These are phyloP conservation scores for Pistacia vera DNA, from an alignment of 345 rosid genomes.

Conservation along the genomic window DNA sequence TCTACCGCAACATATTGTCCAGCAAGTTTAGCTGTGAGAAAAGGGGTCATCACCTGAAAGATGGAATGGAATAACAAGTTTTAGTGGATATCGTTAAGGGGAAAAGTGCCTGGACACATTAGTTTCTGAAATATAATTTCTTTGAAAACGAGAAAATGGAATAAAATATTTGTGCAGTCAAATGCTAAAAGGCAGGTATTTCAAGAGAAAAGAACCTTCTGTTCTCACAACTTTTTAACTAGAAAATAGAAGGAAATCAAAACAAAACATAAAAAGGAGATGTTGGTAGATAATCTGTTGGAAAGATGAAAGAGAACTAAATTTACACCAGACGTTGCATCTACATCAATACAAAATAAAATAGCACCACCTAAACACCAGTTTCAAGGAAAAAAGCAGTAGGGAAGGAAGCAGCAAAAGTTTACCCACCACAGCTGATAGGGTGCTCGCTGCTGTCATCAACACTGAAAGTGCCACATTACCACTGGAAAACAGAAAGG, in stretches of 20 bases:
- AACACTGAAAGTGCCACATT: slow-evolving; percentile 90
- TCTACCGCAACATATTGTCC: slow-evolving; percentile 87
- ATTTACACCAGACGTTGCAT: background rate
- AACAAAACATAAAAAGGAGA: background rate
- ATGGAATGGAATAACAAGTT: slow-evolving; percentile 10
- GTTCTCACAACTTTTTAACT: background rate
- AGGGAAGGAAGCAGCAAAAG: slow-evolving; percentile 6
- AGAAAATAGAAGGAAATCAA: background rate
- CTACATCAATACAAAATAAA: background rate
- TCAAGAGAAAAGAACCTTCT: background rate
- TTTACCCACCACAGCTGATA: slow-evolving; percentile 82
- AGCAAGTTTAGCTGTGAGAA: slow-evolving; percentile 83
- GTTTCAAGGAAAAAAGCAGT: slow-evolving; percentile 10
- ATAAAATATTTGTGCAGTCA: background rate
- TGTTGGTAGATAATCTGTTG: background rate
- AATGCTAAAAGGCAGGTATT: background rate
- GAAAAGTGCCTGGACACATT: background rate
- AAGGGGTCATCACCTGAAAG: slow-evolving; percentile 85
- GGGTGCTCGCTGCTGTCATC: slow-evolving; percentile 92
- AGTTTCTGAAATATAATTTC: background rate
- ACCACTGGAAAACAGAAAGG: slow-evolving; percentile 53
- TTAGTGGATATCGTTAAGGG: background rate
- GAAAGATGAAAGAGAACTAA: background rate
- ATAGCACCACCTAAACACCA: background rate
- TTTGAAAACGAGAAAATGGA: background rate